A percentile compares a stretch with the other conserved stretches of the same genome.
phyloP scores from a whole-genome alignment of 208 protist genomes.

The Angomonas ambiguus region DNA sequence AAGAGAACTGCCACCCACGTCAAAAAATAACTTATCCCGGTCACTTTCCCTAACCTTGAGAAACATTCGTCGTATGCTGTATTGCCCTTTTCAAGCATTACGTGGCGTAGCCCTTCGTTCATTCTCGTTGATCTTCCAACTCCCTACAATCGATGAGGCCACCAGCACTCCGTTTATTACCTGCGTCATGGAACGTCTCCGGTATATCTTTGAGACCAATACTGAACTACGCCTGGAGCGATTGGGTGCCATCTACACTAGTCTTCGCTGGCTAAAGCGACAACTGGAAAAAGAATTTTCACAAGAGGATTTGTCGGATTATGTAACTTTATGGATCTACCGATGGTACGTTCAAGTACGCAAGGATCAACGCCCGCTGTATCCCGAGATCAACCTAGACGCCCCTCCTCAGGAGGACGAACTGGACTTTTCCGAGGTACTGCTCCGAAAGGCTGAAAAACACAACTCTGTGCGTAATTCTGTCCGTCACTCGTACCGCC shows the following conservation, averaged over 20 bases:
- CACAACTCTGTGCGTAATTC: constrained; percentile 2
- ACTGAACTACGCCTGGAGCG: constrained; percentile 59
- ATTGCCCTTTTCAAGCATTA: constrained; percentile 39
- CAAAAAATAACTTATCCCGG: constrained; percentile 17
- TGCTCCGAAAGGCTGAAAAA: not conserved
- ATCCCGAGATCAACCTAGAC: constrained; percentile 9
- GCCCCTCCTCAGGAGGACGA: constrained; percentile 11
- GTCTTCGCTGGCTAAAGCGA: constrained; percentile 49
- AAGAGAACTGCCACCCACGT: constrained; percentile 28
- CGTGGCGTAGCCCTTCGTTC: constrained; percentile 55
- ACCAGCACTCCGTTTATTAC: constrained; percentile 35
- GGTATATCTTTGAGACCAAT: constrained; percentile 41
- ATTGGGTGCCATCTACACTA: constrained; percentile 36
- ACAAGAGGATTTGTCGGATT: constrained; percentile 55
- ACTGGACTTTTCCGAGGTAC: not conserved
- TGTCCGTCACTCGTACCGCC: not conserved
- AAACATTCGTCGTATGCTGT: constrained; percentile 34
- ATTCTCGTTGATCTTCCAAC: constrained; percentile 56
- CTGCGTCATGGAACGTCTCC: constrained; percentile 23
- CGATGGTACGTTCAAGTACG: constrained; percentile 27
- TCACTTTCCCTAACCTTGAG: constrained; percentile 20
- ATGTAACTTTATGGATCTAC: constrained; percentile 38
- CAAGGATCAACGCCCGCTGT: constrained; percentile 16
- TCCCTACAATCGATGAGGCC: constrained; percentile 19
- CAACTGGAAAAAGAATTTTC: constrained; percentile 41